A percentile compares a stretch with the other conserved stretches of the same genome.
These are phyloP conservation scores for Fusarium sp. DNA, from an alignment of 2,329 filamentous ascomycete species.

Conservation along the genomic window DNA sequence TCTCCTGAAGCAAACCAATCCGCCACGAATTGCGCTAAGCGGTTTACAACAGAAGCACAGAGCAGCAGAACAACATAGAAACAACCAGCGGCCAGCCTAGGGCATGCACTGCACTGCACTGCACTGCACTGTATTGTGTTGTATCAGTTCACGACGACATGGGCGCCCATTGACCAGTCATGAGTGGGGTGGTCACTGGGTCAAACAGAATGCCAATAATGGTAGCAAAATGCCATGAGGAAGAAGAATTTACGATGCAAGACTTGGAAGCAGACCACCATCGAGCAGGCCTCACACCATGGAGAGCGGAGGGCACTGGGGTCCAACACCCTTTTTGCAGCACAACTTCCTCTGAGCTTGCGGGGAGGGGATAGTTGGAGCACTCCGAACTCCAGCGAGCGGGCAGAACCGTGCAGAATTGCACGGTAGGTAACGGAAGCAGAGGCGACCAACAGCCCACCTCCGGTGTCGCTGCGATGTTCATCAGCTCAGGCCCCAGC, in stretches of 20 bases:
- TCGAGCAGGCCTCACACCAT: slow-evolving; percentile 43
- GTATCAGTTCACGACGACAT: background rate
- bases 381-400: slow-evolving; percentile 39
- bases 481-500: slow-evolving; percentile 45
- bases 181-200: slow-evolving; percentile 33
- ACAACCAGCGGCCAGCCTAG: slow-evolving; percentile 8
- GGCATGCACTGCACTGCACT: slow-evolving; percentile 6
- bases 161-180: slow-evolving; percentile 33
- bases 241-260: slow-evolving; percentile 33
- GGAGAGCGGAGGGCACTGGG: slow-evolving; percentile 31
- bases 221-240: slow-evolving; percentile 33
- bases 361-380: slow-evolving; percentile 33
- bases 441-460: slow-evolving; percentile 47
- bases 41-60: slow-evolving; percentile 19
- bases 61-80: slow-evolving; percentile 12
- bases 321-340: slow-evolving; percentile 35
- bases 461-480: slow-evolving; percentile 47
- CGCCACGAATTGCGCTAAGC: slow-evolving; percentile 17
- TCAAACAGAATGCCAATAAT: slow-evolving; percentile 34
- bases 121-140: background rate
- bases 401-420: slow-evolving; percentile 47
- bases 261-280: slow-evolving; percentile 41
- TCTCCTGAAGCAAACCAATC: slow-evolving; percentile 15
- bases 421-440: slow-evolving; percentile 39
- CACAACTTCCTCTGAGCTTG: slow-evolving; percentile 22